Conservation (phyloP, 2,329 filamentous ascomycete species). For the Aspergillus sp. region DNA sequence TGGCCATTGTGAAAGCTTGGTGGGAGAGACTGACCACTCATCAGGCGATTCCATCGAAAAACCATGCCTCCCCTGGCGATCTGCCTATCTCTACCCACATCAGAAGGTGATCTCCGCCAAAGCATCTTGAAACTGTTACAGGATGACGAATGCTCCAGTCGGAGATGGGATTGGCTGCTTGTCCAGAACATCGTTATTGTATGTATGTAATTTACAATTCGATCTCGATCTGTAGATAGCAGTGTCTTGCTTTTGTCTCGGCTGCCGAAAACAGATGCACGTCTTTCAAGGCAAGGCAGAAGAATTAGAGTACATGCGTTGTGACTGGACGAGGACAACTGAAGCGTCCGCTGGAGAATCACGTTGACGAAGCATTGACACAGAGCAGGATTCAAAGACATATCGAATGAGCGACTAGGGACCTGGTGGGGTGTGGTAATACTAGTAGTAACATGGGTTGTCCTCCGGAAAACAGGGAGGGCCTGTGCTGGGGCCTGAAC, state of each 20-base stretch:
- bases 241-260: background rate
- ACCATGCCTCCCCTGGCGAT: slow-evolving; percentile 18
- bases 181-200: background rate
- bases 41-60: slow-evolving; percentile 3
- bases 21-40: background rate
- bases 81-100: slow-evolving; percentile 9
- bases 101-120: slow-evolving; percentile 13
- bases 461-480: background rate
- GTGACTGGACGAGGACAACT: background rate
- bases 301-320: background rate
- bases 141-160: slow-evolving; percentile 15
- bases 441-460: background rate
- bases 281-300: background rate
- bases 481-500: background rate
- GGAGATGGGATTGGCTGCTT: background rate
- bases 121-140: slow-evolving; percentile 20
- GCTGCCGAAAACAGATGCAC: background rate
- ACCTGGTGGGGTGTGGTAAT: background rate
- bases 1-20: background rate
- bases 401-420: background rate
- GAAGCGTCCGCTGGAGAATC: too few species aligned
- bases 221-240: background rate
- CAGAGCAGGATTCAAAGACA: background rate
- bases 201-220: slow-evolving; percentile 6
- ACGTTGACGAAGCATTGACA: background rate